Base-by-base conservation (phyloP, 371 early-diverging fungal genomes). In the Rhizopus sp. region DNA sequence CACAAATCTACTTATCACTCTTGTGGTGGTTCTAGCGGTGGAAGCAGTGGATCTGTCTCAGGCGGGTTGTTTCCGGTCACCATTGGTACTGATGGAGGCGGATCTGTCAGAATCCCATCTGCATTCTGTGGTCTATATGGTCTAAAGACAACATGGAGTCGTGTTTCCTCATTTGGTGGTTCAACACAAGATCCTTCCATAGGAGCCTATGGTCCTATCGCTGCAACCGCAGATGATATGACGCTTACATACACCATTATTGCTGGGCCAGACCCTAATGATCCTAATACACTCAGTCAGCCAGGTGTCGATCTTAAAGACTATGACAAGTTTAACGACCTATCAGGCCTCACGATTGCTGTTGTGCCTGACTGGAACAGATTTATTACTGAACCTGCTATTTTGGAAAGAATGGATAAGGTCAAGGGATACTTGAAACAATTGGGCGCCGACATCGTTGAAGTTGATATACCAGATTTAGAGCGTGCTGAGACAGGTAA, bases 41-140 rank as follows among this genome's bases (percentile, higher is more conserved):
- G 91, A 3, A 74, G 76, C 31, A 86, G 75, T 4, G 84, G 78
- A 1, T 69, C 73, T 32, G 89, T 91, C 13, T 83, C 77, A 5
- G 69, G 81, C 17, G 88, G 89, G 8, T 63, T 88, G 16, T 77
- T 77, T 47, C 89, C 89, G 32, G 76, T 90, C 40, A 82, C 82
- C 37, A 78, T 92, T 50, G 92, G 92, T 7, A 69, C 82, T 16
- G 92, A 92, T 74, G 88, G 88, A 8, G 92, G 92, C 46, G 92
- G 92, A 23, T 86, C 86, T 3, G 70, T 33, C 50, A 15, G 91
- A 37, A 81, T 89, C 55, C 92, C 92, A 4, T 70, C 88, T 0
- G 55, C 88, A 0, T 86, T 83, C 56, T 87, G 86, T 73, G 90
- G 90, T 17, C 53, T 89, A 32, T 90, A 81, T 59, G 90, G 90